A percentile compares a stretch with the other conserved stretches of the same genome.
Evolutionary conservation across 1,139 yeast species (phyloP).

Genomic region (Kluyveromyces marxianus): DNA sequence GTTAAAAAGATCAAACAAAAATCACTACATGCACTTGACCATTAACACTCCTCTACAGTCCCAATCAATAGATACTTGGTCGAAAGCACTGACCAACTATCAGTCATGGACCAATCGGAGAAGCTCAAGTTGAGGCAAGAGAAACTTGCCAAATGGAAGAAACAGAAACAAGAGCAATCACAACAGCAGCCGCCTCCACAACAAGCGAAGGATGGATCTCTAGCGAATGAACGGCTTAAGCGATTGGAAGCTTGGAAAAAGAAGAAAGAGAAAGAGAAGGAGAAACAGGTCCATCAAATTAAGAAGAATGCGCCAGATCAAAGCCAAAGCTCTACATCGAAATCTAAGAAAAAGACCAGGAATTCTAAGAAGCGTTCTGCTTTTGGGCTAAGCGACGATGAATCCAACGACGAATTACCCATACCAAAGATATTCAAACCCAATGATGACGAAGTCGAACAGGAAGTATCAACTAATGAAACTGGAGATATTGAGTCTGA

Average conservation of each 20-base stretch:
- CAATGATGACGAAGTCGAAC: constrained; percentile 7
- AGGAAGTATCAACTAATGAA: not conserved
- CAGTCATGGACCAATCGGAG: constrained; percentile 16
- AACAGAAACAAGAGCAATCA: constrained; percentile 19
- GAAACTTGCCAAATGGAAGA: constrained; percentile 34
- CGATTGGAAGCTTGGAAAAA: constrained; percentile 38
- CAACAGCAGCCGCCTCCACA: not conserved
- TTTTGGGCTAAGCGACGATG: constrained; percentile 30
- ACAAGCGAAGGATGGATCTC: constrained; percentile 6
- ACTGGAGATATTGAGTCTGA: constrained; percentile 14
- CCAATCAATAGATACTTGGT: not conserved
- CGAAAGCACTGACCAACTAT: not conserved
- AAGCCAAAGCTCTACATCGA: constrained; percentile 24
- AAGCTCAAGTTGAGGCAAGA: constrained; percentile 30
- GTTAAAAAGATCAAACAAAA: no score
- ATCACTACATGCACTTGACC: no score
- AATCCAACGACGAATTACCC: constrained; percentile 13
- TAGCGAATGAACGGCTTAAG: constrained; percentile 19
- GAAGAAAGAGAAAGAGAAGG: constrained; percentile 30
- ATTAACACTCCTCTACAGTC: no score
- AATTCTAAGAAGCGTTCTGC: constrained; percentile 9
- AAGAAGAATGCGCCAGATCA: constrained; percentile 26
- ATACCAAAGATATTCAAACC: constrained; percentile 15
- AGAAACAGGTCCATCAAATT: constrained; percentile 6
- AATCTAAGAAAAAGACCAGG: constrained; percentile 18